Evolutionary conservation across 805 yeast species (phyloP).

Genomic region (Barnettozyma wickerhamii): DNA sequence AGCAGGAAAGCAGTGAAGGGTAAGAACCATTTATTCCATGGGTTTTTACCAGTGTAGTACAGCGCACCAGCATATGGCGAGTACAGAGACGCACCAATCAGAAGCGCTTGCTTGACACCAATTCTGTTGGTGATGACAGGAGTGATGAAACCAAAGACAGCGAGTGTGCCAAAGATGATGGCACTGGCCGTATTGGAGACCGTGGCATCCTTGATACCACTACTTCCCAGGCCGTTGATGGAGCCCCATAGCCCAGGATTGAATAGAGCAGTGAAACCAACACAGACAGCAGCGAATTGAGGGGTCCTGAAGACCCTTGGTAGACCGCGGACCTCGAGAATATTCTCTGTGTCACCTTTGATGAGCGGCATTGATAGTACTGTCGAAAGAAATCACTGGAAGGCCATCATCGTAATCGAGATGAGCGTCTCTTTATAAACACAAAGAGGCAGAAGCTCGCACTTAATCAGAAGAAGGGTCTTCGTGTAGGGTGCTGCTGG

Average conservation of each 20-base stretch:
- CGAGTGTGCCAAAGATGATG: neutral
- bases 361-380: neutral
- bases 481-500: too few species aligned
- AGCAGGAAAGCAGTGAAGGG: slow-evolving; percentile 1
- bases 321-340: neutral
- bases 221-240: neutral
- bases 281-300: slow-evolving; percentile 2
- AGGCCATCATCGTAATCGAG: too few species aligned
- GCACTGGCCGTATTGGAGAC: slow-evolving; percentile 1
- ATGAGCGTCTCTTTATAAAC: too few species aligned
- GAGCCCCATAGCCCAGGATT: slow-evolving; percentile 4
- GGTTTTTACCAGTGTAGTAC: neutral
- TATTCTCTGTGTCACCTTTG: neutral
- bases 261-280: neutral
- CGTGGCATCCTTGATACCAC: neutral
- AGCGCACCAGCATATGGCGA: slow-evolving; percentile 2
- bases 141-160: neutral
- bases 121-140: neutral
- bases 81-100: neutral
- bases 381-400: too few species aligned
- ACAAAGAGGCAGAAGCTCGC: too few species aligned
- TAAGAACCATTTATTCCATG: neutral
- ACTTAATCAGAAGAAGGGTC: too few species aligned
- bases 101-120: slow-evolving; percentile 1
- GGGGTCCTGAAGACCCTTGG: neutral